Base-by-base conservation (phyloP, 192 early-diverging fungal genomes). In the Coemansia sp. region DNA sequence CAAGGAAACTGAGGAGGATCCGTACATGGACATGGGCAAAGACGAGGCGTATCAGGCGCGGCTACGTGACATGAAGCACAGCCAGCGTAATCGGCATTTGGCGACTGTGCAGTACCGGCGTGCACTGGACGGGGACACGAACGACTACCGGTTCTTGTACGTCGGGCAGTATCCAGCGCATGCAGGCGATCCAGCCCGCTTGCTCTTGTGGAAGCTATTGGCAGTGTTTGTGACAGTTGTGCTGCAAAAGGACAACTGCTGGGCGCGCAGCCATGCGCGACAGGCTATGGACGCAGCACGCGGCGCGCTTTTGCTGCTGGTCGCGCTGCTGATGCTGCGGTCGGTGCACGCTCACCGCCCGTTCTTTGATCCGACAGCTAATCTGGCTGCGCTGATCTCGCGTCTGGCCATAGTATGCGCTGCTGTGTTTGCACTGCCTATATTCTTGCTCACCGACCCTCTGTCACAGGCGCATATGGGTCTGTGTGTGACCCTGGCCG, bases 161-260 rank as follows among this genome's bases (percentile, higher is more conserved):
- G 83, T 75, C 39, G 70, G 80, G 73, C 77, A 72, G 59, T 80
- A 73, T 21, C 73, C 82, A 15, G 59, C 58, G 5, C 76, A 82
- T 58, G 82, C 84, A 11, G 75, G 68, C 3, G 84, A 87, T 37
- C 81, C 85, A 15, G 72, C 85, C n/a, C 81, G 85, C 12, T 49
- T 82, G 51, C 83, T 89, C 82, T 65, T 80, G 47, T 79, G 74
- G 65, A 87, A 87, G 72, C 71, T 89, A 14, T 19, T 79, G 19
- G 75, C 68, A 4, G 74, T 87, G 7, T 25, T 84, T 1, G 63
- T 79, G 19, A 69, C 82, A 0, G 77, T 80, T 0, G 43, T 86
- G 27, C 63, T 87, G 45, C 62, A 78, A 14, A 89, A 87, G 70
- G 86, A 89, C 58, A 89, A 86, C 63, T 89, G 88, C 65, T 76